Evolutionary conservation across 1,139 yeast genomes (phyloP).

Genomic region (Maudiozyma humilis): DNA sequence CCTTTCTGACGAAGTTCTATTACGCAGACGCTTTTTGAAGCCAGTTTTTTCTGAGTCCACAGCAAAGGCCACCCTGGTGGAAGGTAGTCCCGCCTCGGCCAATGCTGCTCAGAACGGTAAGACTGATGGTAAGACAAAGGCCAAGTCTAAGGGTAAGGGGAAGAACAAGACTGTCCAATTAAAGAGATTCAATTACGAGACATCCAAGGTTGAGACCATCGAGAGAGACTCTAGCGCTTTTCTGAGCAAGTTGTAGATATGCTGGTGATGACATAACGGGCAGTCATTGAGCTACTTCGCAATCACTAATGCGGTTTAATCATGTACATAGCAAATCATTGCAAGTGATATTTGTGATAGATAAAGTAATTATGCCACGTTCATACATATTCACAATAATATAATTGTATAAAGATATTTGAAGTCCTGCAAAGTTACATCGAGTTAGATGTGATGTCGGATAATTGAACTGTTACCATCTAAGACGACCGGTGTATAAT

Average conservation of each 20-base stretch:
- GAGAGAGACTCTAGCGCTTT: constrained; percentile 35
- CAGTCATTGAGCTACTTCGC: no score
- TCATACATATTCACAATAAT: background rate
- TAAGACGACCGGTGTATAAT: no score
- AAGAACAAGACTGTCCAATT: constrained; percentile 20
- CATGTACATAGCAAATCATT: background rate
- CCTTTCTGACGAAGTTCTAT: constrained; percentile 34
- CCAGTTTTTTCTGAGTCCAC: constrained; percentile 32
- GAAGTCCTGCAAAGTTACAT: no score
- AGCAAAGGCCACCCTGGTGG: constrained; percentile 13
- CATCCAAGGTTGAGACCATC: constrained; percentile 37
- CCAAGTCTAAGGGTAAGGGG: background rate
- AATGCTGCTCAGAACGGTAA: background rate
- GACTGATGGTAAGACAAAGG: background rate
- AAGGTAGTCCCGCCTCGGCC: no score
- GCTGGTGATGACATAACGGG: background rate
- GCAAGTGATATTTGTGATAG: background rate
- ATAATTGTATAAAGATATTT: no score
- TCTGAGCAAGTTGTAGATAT: constrained; percentile 18
- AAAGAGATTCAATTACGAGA: constrained; percentile 45
- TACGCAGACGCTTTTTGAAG: constrained; percentile 37
- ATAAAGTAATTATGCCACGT: background rate
- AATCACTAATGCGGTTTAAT: background rate
- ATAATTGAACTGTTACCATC: no score
- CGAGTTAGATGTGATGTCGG: no score